phyloP scores from a whole-genome alignment of 768 basidiomycete genomes.

The Auriscalpium orientale region DNA sequence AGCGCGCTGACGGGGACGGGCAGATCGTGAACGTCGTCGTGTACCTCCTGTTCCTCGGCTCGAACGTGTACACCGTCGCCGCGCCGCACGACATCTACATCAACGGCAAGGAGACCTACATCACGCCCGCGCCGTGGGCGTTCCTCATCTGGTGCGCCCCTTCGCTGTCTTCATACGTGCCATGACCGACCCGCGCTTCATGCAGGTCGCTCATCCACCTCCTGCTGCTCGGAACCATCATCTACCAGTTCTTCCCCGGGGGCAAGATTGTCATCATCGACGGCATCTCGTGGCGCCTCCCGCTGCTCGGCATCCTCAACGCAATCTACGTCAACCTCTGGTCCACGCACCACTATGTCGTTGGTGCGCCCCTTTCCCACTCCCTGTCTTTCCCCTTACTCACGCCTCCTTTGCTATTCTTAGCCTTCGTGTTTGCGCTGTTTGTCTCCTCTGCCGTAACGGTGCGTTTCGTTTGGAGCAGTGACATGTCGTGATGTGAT shows the following conservation, averaged over 20 bases:
- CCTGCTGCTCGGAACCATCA: conserved; percentile 81
- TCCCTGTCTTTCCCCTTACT: not conserved
- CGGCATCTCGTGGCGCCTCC: conserved; percentile 87
- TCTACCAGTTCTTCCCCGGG: conserved; percentile 78
- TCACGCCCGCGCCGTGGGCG: conserved; percentile 91
- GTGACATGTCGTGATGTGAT: conserved; percentile 16
- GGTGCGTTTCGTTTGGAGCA: conserved; percentile 19
- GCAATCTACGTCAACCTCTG: conserved; percentile 85
- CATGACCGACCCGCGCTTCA: conserved; percentile 7
- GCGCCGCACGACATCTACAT: conserved; percentile 66
- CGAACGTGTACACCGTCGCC: conserved; percentile 82
- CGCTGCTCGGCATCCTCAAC: conserved; percentile 80
- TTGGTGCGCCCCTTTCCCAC: conserved; percentile 31
- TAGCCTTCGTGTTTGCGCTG: conserved; percentile 82
- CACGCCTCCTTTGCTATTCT: conserved; percentile 11
- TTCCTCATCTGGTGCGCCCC: conserved; percentile 76
- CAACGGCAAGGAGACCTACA: conserved; percentile 76
- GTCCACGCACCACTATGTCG: conserved; percentile 66
- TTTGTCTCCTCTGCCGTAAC: conserved; percentile 73
- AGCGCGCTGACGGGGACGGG: not conserved
- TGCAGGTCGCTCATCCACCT: conserved; percentile 80
- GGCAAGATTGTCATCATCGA: conserved; percentile 81
- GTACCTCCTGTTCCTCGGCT: conserved; percentile 82
- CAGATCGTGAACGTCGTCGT: conserved; percentile 72
- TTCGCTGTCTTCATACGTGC: not conserved